Evolutionary conservation across 257 asterid genomes (phyloP).

Genomic region (Penstemon newberryi): DNA sequence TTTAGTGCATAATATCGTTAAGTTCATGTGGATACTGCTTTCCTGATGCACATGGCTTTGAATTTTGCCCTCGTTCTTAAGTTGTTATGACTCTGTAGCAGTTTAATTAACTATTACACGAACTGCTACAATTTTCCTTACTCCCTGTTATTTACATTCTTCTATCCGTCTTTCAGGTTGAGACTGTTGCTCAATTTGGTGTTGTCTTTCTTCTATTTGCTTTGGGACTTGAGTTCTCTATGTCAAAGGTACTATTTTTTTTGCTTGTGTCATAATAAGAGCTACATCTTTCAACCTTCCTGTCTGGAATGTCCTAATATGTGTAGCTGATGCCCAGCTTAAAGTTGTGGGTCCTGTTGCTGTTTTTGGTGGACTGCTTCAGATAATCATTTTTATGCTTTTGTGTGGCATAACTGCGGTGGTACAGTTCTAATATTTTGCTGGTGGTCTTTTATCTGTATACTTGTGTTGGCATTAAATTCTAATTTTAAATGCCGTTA

Average conservation of each 20-base stretch:
- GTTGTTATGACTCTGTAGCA: not conserved
- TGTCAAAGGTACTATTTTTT: conserved; percentile 61
- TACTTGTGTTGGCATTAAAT: conserved; percentile 22
- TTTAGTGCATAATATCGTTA: not conserved
- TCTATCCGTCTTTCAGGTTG: conserved; percentile 58
- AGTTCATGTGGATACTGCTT: conserved; percentile 15
- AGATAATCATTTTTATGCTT: conserved; percentile 69
- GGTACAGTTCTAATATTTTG: conserved; percentile 50
- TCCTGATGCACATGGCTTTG: conserved; percentile 18
- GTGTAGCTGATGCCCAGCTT: conserved; percentile 53
- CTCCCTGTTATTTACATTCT: conserved; percentile 16
- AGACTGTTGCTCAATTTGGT: conserved; percentile 97
- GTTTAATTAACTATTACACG: not conserved
- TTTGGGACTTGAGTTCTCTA: conserved; percentile 90
- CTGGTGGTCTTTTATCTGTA: conserved; percentile 3
- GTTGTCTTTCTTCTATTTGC: conserved; percentile 97
- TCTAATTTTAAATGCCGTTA: conserved; percentile 20
- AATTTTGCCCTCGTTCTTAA: not conserved
- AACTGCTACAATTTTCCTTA: not conserved
- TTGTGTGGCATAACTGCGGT: conserved; percentile 63
- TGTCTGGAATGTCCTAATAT: conserved; percentile 31
- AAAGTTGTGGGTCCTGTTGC: conserved; percentile 96
- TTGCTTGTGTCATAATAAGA: conserved; percentile 7
- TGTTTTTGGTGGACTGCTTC: conserved; percentile 89
- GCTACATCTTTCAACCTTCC: conserved; percentile 17